Percentiles rank a stretch among this genome's conserved stretches.
Conservation (phyloP, 2,329 filamentous ascomycete genomes). For the Clonostachys rhizophaga region DNA sequence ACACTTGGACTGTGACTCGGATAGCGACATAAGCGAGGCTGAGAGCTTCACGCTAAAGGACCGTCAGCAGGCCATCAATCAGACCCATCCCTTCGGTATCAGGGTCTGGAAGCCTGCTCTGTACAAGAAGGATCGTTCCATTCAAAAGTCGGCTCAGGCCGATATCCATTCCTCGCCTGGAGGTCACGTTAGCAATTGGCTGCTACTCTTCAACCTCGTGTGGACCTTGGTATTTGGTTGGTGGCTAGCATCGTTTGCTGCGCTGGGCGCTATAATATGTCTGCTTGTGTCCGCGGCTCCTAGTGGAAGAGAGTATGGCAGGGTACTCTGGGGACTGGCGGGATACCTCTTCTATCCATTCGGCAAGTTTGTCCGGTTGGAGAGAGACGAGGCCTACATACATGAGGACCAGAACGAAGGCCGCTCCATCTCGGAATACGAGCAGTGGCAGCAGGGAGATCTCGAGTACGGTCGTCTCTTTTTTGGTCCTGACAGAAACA, state of each 20-base stretch:
- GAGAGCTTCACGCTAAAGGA: slow-evolving; percentile 98
- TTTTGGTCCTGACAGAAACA: slow-evolving; percentile 77
- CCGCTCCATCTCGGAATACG: slow-evolving; percentile 95
- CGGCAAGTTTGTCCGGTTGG: slow-evolving; percentile 88
- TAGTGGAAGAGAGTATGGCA: slow-evolving; percentile 81
- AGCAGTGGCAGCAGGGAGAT: slow-evolving; percentile 98
- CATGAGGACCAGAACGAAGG: slow-evolving; percentile 96
- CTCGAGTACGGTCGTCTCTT: slow-evolving; percentile 93
- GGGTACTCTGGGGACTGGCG: slow-evolving; percentile 77
- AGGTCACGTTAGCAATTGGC: slow-evolving; percentile 76
- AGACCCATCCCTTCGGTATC: slow-evolving; percentile 98
- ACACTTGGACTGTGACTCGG: slow-evolving; percentile 57
- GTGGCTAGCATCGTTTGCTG: slow-evolving; percentile 83
- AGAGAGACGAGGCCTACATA: slow-evolving; percentile 89
- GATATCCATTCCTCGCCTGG: slow-evolving; percentile 96
- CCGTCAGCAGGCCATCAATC: slow-evolving; percentile 94
- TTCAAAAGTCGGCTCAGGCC: slow-evolving; percentile 91
- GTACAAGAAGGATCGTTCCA: slow-evolving; percentile 96
- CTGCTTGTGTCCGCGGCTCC: slow-evolving; percentile 73
- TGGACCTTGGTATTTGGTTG: slow-evolving; percentile 94
- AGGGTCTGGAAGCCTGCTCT: slow-evolving; percentile 97
- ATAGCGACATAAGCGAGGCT: slow-evolving; percentile 76
- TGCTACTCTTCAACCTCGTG: slow-evolving; percentile 81
- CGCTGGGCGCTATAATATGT: slow-evolving; percentile 71
- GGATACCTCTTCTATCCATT: slow-evolving; percentile 94